Conservation (phyloP, 163 green algal genomes). For the Chlamydomonas reinhardtii region DNA sequence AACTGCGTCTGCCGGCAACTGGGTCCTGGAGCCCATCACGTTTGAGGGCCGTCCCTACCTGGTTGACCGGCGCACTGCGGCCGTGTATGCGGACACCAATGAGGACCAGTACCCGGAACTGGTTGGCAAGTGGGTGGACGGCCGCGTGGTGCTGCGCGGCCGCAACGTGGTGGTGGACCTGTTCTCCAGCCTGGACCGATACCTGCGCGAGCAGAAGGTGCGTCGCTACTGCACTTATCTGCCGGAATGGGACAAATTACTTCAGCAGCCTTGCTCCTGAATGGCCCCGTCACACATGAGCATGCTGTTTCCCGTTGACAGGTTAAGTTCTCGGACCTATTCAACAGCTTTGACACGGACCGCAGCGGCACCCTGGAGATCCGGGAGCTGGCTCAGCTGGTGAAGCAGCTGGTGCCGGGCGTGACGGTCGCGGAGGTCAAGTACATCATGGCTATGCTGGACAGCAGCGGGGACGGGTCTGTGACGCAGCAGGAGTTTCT, state of each 20-base stretch:
- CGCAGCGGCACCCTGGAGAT: conserved; percentile 44
- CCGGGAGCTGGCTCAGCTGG: conserved; percentile 49
- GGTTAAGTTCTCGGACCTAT: conserved; percentile 46
- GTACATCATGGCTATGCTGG: conserved; percentile 53
- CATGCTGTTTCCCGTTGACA: too few species aligned
- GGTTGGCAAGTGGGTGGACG: conserved; percentile 36
- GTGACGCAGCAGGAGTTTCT: conserved; percentile 49
- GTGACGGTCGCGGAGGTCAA: conserved; percentile 39
- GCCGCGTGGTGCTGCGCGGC: conserved; percentile 30
- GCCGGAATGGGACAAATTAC: too few species aligned
- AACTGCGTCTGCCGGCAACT: not conserved
- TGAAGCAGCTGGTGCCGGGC: conserved; percentile 47
- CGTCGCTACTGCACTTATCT: too few species aligned
- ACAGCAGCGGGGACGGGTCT: conserved; percentile 32
- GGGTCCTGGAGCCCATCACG: conserved; percentile 22
- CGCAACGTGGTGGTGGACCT: conserved; percentile 47
- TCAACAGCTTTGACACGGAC: conserved; percentile 47
- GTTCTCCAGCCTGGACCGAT: conserved; percentile 47
- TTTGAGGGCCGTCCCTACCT: conserved; percentile 42
- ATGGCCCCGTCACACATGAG: too few species aligned
- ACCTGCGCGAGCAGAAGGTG: conserved; percentile 51
- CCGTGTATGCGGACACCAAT: conserved; percentile 37
- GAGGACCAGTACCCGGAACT: conserved; percentile 40
- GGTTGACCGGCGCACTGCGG: conserved; percentile 33
- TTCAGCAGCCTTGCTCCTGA: too few species aligned